A percentile compares a stretch with the other conserved stretches of the same genome.
phyloP scores from a whole-genome alignment of 208 protist species.

The Porcisia deanei region DNA sequence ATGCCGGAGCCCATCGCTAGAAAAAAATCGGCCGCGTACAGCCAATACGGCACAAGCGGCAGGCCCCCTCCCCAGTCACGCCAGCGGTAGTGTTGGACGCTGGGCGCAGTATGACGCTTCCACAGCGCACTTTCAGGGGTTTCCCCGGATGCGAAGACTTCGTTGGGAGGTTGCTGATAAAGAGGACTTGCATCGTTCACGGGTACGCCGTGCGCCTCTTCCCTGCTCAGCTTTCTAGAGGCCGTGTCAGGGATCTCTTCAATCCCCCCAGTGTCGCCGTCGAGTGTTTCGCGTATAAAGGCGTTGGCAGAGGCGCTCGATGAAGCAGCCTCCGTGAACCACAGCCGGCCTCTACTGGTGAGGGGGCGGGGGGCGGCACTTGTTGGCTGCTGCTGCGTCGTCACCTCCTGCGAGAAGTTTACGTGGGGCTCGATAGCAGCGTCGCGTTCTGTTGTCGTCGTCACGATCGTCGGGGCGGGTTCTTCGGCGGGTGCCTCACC shows the following conservation, averaged over 20 bases:
- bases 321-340: neutral
- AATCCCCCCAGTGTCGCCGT: neutral
- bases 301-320: neutral
- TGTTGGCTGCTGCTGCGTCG: neutral
- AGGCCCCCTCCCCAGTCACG: conserved; percentile 7
- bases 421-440: neutral
- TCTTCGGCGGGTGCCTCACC: neutral
- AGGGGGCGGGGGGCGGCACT: neutral
- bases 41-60: conserved; percentile 45
- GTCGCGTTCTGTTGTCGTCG: neutral
- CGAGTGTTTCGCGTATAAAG: neutral
- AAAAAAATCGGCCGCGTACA: conserved; percentile 48
- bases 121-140: neutral
- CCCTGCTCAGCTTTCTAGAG: neutral
- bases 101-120: too few relatives aligned
- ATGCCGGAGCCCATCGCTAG: conserved; percentile 56
- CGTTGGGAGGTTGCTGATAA: neutral
- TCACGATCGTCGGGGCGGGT: neutral
- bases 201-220: neutral
- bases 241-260: neutral
- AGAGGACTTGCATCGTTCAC: neutral
- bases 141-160: too few relatives aligned
- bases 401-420: neutral
- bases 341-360: neutral
- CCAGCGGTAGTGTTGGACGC: neutral